Conservation (phyloP, 345 rosid species). For the Atalantia buxifolia region DNA sequence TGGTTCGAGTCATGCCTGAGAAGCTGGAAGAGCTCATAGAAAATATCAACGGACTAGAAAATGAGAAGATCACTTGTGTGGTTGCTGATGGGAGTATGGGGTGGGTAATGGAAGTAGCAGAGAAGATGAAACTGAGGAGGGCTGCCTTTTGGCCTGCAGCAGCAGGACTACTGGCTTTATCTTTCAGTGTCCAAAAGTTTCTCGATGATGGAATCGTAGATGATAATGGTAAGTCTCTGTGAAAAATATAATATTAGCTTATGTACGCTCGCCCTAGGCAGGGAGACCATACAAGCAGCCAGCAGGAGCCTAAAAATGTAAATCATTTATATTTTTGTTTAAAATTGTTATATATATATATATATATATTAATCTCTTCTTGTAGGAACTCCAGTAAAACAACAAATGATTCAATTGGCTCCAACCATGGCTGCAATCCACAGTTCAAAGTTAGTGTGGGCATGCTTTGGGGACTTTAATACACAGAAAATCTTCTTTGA, state of each 20-base stretch:
- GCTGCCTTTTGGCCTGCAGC: conserved; percentile 2
- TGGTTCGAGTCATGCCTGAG: neutral
- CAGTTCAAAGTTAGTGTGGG: conserved; percentile 4
- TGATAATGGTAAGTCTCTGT: neutral
- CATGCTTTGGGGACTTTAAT: neutral
- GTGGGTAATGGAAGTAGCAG: conserved; percentile 15
- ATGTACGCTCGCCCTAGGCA: too few species aligned
- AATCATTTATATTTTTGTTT: too few species aligned
- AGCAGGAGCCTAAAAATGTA: too few species aligned
- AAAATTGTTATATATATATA: too few species aligned
- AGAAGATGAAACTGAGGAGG: neutral
- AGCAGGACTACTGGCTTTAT: neutral
- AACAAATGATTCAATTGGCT: conserved; percentile 5
- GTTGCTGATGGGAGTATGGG: conserved; percentile 1
- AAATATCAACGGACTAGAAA: neutral
- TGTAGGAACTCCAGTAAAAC: neutral
- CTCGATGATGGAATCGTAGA: neutral
- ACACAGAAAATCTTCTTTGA: neutral
- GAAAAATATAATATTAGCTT: too few species aligned
- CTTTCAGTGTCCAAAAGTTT: neutral
- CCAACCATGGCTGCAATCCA: conserved; percentile 3
- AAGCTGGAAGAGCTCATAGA: conserved; percentile 6
- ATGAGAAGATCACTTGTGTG: conserved; percentile 3
- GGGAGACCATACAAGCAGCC: too few species aligned
- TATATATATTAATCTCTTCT: too few species aligned